Base-by-base conservation (phyloP, 352 stramenopile species). In the Phytophthora pluvialis region DNA sequence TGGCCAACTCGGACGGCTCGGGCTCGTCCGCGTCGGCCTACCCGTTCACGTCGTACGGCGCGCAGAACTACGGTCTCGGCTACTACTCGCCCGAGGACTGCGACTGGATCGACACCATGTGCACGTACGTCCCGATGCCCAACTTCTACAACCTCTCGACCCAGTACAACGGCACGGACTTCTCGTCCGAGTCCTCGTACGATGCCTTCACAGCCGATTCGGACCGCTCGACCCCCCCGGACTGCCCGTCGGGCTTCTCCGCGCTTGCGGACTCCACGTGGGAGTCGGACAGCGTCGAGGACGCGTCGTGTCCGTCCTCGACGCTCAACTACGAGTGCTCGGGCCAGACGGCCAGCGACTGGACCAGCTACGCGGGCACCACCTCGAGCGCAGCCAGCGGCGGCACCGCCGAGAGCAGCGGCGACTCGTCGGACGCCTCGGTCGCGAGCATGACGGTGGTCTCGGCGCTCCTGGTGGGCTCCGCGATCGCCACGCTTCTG, bases 41-140 rank as follows among this genome's bases (percentile, higher is more conserved):
- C 65, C 86, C 88, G 25, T 97, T 96, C 65, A 93, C 77, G 45
- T 54, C 43, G 5, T 96, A 80, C 46, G 86, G 83, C 4, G 66
- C 73, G 9, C 77, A 93, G 61, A 94, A 95, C 64, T 97, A 97
- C 52, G 90, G 90, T 2, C 70, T 97, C 0, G 90, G 90, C 5
- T 97, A 94, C 75, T 96, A 88, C 53, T 76, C 73, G 10, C 89
- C 89, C 11, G 76, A 67, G 11, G 54, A 85, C 58, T 97, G 89
- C 50, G 80, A 96, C 49, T 79, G 93, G 60, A 51, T 58, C 0
- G 72, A 54, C 28, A 76, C 68, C 0, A 21, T 67, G 40, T 97
- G 89, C 64, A 60, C 54, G n/a, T 97, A 85, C 56, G 83, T 83
- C 21, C 68, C 60, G 25, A 94, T 93, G 78, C 90, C 88, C 18